Evolutionary conservation across 257 asterid genomes (phyloP), one percentile per base, ranked within the genome.

Genomic region (Scutellaria baicalensis): DNA sequence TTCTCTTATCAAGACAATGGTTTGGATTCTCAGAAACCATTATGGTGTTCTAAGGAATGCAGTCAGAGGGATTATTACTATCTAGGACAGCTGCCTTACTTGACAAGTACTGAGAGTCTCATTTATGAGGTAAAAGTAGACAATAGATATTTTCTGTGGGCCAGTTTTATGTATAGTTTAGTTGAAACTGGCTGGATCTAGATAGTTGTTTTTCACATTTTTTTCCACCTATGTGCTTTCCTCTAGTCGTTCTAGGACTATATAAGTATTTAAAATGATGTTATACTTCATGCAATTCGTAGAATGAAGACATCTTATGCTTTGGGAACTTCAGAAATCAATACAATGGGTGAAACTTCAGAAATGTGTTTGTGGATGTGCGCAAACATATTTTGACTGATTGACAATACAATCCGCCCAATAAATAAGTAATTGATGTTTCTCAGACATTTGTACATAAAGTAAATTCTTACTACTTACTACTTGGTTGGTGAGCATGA

Each of bases 21-120:
- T 72, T 75, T 78, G 79, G 66, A 62, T 52, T 76, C 63, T 80
- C 97, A 94, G 99, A 91, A 85, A 86, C 99, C 99, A 74, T 77
- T 94, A 71, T 94, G 99, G 99, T 94, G 99, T 81, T 72, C 86
- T 71, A 77, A 75, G 79, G 74, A 81, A 47, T 94, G 99, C 88
- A 84, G 81, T 66, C 31, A 88, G 50, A 83, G 95, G 86, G 87
- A 51, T 6, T 94, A 84, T 84, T 94, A 83, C 88, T 94, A 81
- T 79, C 85, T 94, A 44, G 99, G 99, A 71, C 80, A 91, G 85
- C 88, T 94, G 42, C 99, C 99, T 45, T 94, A 83, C 80, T 83
- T 94, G 80, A 89, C 85, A 67, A 77, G 78, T 39, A 17, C 82
- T 0, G 96, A 81, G 83, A 87, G 93, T 82, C 83, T 94, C 74